Percentiles rank a stretch among this genome's conserved stretches.
Conservation (phyloP, 371 early-diverging fungal genomes). For the Umbelopsis sp. region DNA sequence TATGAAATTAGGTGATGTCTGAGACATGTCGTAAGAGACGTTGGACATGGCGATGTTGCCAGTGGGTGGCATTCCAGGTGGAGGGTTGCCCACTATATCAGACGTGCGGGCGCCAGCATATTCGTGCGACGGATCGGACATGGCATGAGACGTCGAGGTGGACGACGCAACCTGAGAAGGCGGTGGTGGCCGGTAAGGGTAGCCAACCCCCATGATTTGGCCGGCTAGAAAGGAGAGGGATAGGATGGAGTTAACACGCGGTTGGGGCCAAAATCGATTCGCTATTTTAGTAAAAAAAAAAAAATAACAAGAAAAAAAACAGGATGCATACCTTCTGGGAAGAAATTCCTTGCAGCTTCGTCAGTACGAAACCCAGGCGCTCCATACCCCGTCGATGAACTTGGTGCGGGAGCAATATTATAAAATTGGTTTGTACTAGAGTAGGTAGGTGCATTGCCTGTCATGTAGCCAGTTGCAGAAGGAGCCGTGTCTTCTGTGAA, state of each 20-base stretch:
- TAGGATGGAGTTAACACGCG: neutral
- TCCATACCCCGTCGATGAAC: neutral
- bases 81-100: neutral
- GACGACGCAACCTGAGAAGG: neutral
- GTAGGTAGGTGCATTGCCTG: neutral
- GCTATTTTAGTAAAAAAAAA: neutral
- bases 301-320: neutral
- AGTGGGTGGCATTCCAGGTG: slow-evolving; percentile 2
- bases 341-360: slow-evolving; percentile 11
- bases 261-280: neutral
- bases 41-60: slow-evolving; percentile 10
- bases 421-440: slow-evolving; percentile 6
- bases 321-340: slow-evolving; percentile 10
- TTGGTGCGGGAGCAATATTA: slow-evolving; percentile 8
- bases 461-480: neutral
- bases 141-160: neutral
- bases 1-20: slow-evolving; percentile 16
- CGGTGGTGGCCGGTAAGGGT: slow-evolving; percentile 18
- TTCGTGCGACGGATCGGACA: neutral
- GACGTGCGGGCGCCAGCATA: neutral
- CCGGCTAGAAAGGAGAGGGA: neutral
- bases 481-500: neutral
- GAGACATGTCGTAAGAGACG: slow-evolving; percentile 1
- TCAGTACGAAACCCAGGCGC: neutral
- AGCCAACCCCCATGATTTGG: slow-evolving; percentile 19